These are phyloP conservation scores for Isabelozyma heimii DNA, from an alignment of 805 yeast genomes.

Conservation along the genomic window DNA sequence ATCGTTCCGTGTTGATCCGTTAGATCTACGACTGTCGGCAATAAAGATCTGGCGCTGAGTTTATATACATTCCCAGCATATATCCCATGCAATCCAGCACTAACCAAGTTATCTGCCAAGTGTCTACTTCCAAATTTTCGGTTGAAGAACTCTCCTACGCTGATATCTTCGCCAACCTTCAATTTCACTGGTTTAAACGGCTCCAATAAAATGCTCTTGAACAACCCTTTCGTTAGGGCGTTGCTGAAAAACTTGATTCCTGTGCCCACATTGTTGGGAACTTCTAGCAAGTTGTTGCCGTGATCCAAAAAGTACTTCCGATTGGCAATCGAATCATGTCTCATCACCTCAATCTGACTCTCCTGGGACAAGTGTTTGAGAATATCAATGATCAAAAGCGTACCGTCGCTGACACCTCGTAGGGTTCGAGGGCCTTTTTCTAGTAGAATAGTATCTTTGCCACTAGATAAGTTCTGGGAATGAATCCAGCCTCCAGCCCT, in stretches of 20 bases:
- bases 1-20: conserved; percentile 62
- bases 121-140: conserved; percentile 64
- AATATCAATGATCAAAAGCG: conserved; percentile 63
- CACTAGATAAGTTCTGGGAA: conserved; percentile 36
- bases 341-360: conserved; percentile 58
- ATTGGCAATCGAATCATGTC: conserved; percentile 60
- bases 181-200: conserved; percentile 36
- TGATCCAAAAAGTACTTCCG: conserved; percentile 60
- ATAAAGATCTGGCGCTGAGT: conserved; percentile 62
- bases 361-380: conserved; percentile 46
- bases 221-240: conserved; percentile 45
- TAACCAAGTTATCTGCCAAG: conserved; percentile 56
- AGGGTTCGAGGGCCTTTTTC: conserved; percentile 94
- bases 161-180: conserved; percentile 53
- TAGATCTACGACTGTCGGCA: conserved; percentile 52
- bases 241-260: conserved; percentile 28
- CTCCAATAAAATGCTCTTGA: conserved; percentile 48
- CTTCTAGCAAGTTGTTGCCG: conserved; percentile 48
- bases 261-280: conserved; percentile 44
- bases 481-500: conserved; percentile 81
- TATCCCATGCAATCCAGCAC: conserved; percentile 86
- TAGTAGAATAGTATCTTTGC: conserved; percentile 31
- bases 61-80: conserved; percentile 71
- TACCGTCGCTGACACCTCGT: conserved; percentile 79
- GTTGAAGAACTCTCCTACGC: conserved; percentile 61